Evolutionary conservation across 2,329 filamentous ascomycete genomes (phyloP), one percentile per base, ranked within the genome.

Genomic region (Rutstroemia sp.): DNA sequence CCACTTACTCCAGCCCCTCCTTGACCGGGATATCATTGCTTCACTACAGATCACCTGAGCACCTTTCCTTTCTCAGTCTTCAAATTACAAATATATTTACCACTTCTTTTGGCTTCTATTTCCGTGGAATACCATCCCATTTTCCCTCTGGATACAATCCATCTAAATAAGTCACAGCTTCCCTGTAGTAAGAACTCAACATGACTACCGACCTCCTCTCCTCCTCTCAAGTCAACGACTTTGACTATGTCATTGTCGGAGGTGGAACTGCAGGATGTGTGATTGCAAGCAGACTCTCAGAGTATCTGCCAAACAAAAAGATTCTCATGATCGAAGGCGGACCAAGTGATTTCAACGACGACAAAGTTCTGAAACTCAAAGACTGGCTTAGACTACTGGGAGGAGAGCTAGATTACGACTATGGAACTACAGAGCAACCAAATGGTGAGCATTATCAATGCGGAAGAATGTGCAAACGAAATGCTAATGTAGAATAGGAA

Each of bases 321-420:
- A 81, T 92, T 57, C 82, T 96, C 57, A 72, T 95, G 67, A 88
- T 96, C 71, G 91, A 96, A 77, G 91, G 86, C 62, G 91, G 91
- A 47, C 91, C 91, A 55, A 92, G 88, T 70, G 91, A 95, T 72
- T 94, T 86, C 73, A 88, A 88, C 77, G 88, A 95, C 72, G 87
- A 94, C 72, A 83, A 89, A 56, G 91, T 95, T 47, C 80, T 95
- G 51, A 85, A 92, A 66, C 80, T 95, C 64, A 90, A 90, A 69
- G 85, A 95, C 73, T 95, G 91, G 91, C 78, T 95, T 62, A 83
- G 80, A 62, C 78, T 96, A 51, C 82, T 96, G 27, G 91, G 91
- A 62, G 89, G 90, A 68, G 85, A 95, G 69, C 81, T 95, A 59
- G 91, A 96, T 75, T 95, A 92, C 73, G 90, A 95, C 73, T 95